Evolutionary conservation across 2,329 filamentous ascomycete genomes (phyloP), one percentile per base, ranked within the genome.

Genomic region (Parastagonospora nodorum): DNA sequence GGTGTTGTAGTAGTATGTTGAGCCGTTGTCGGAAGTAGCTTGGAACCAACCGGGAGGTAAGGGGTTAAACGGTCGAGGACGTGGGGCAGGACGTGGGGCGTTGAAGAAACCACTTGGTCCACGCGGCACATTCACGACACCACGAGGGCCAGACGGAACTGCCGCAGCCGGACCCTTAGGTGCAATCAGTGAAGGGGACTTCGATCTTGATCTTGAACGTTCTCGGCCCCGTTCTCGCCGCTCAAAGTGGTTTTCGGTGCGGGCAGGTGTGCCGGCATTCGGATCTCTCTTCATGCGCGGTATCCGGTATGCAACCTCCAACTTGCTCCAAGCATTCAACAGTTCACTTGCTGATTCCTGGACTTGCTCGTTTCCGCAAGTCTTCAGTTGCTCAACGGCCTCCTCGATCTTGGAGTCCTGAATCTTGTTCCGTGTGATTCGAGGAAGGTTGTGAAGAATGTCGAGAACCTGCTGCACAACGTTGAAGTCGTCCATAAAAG

Each of bases 351-450:
- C 86, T 65, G 88, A 87, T 15, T 83, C 81, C 24, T 87, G 82
- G 15, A 99, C 90, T 51, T 88, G 82, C 55, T 90, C 85, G 66
- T 96, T 87, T 8, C 87, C 84, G 14, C 85, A 88, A 10, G 76
- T 76, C 1, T 81, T 83, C 44, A 97, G 77, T 3, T 82, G 82
- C 64, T 90, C 80, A 36, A 99, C 83, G 0, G 88, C 88, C 2
- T 86, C 82, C 72, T 97, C 94, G 55, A 99, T 97, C 66, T 96
- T 96, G 8, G 94, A 96, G 66, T 96, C 92, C 59, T 90, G 87
- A 51, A 99, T 97, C 76, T 99, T 99, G 80, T 99, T 99, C 52
- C 91, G 88, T 15, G 94, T 97, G 42, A 97, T 80, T 8, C 93
- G 88, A 0, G 94, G 94, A 58, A 97, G 88, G 57, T 87, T 88